Conservation (phyloP, 345 rosid genomes). For the Eucalyptus virginea region DNA sequence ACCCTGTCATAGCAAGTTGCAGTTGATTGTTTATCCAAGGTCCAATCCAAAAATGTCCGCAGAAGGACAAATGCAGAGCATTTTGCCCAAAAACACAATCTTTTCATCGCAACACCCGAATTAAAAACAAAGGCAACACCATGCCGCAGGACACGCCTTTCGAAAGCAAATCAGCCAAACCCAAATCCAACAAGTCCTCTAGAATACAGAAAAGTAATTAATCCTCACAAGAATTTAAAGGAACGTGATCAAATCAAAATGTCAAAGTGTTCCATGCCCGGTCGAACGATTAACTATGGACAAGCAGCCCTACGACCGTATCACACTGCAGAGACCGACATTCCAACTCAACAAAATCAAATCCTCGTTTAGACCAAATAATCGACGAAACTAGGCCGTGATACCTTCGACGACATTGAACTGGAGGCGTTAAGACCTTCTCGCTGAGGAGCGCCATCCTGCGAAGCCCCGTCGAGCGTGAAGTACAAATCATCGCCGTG, state of each 20-base stretch:
- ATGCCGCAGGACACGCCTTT: neutral
- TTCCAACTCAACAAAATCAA: neutral
- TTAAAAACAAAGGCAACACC: neutral
- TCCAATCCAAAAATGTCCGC: neutral
- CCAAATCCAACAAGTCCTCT: neutral
- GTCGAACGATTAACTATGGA: neutral
- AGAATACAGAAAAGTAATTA: neutral
- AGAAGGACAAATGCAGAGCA: neutral
- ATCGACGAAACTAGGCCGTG: neutral
- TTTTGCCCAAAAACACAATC: neutral
- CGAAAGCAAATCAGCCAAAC: neutral
- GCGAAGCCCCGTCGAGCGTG: conserved; percentile 40
- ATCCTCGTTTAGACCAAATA: neutral
- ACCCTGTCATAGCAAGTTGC: neutral
- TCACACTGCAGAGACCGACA: neutral
- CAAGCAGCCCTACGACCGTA: neutral
- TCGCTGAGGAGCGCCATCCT: conserved; percentile 35
- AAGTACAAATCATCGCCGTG: conserved; percentile 84
- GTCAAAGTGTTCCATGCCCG: neutral
- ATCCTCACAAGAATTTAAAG: neutral
- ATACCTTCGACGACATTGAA: conserved; percentile 35
- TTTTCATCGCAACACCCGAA: neutral
- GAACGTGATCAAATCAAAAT: neutral
- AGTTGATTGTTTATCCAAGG: neutral
- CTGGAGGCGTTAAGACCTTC: conserved; percentile 24